A percentile compares a stretch with the other conserved stretches of the same genome.
Evolutionary conservation across 176 grass and related monocot species (phyloP).

Genomic region (Oryza meyeriana): DNA sequence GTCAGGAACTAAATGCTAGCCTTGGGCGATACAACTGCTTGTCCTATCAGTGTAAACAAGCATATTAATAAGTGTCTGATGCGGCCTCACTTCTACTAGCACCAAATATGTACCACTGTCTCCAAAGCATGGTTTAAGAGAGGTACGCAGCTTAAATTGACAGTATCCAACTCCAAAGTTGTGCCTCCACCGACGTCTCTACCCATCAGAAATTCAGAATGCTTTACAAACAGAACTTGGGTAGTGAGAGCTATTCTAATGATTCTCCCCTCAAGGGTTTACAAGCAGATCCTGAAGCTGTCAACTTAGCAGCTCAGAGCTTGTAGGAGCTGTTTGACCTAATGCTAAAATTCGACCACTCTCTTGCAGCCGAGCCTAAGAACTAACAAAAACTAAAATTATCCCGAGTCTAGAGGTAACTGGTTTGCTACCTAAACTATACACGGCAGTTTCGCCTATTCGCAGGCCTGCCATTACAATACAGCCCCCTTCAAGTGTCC

Average conservation of each 20-base stretch:
- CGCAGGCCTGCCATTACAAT: not conserved
- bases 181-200: not conserved
- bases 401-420: not conserved
- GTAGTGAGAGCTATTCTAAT: not conserved
- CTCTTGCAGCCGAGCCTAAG: not conserved
- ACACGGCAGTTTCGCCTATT: not conserved
- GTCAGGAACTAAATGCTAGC: too few relatives aligned
- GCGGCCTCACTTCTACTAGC: too few relatives aligned
- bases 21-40: too few relatives aligned
- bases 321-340: not conserved
- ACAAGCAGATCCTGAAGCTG: not conserved
- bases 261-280: not conserved
- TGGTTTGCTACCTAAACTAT: not conserved
- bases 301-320: not conserved
- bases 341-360: not conserved
- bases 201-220: not conserved
- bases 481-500: not conserved
- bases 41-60: too few relatives aligned
- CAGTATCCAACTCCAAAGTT: not conserved
- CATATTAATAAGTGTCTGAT: too few relatives aligned
- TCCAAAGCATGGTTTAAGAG: too few relatives aligned
- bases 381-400: not conserved
- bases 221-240: not conserved
- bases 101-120: too few relatives aligned
- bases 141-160: too few relatives aligned